Base-by-base conservation (phyloP, 345 rosid species). In the Camelina sativa region DNA sequence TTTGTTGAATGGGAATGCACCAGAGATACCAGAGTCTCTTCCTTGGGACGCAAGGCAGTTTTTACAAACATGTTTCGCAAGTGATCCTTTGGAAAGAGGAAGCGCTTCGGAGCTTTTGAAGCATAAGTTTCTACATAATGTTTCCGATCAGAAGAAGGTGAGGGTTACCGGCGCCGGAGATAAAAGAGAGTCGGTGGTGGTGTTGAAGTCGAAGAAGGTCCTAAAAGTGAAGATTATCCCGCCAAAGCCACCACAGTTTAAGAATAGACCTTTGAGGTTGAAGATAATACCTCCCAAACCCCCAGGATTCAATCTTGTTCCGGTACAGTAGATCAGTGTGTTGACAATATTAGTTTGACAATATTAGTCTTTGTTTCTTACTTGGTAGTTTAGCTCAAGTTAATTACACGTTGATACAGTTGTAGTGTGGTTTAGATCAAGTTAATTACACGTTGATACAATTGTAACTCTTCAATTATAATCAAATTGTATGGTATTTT, bases 281-380 rank as follows among this genome's bases (percentile, higher is more conserved):
- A 71, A 71, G 61, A 71, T 71, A 11, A 61, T 71, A 51, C 75
- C 61, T 61, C 67, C 60, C 0, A 71, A 71, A 72, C 32, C 69
- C 25, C 52, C 68, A 16, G 68, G 30, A 16, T 37, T 41, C 51
- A 67, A 38, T 53, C 55, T 65, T 2, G 69, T 32, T 32, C 15
- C 30, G 20, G 57, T 65, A 48, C 30, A 65, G 32, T 65, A 65
- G 52, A 23, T 48, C 25, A 28, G 30, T 28, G 30, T 28, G 30
- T 28, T 28, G 30, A 28, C 30, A 4, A 4, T 28, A 28, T 28
- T 28, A 28, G 11, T 61, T 17, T 17, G 17, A 17, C 17, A 17
- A 17, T 17, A 28, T 28, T 28, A 28, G 11, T 61, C 9, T 37
- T 7, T 7, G 32, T 38, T 19, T 28, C 38, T 13, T 55, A 54